Conservation (phyloP, 2,329 filamentous ascomycete genomes). For the Colletotrichum tropicale region DNA sequence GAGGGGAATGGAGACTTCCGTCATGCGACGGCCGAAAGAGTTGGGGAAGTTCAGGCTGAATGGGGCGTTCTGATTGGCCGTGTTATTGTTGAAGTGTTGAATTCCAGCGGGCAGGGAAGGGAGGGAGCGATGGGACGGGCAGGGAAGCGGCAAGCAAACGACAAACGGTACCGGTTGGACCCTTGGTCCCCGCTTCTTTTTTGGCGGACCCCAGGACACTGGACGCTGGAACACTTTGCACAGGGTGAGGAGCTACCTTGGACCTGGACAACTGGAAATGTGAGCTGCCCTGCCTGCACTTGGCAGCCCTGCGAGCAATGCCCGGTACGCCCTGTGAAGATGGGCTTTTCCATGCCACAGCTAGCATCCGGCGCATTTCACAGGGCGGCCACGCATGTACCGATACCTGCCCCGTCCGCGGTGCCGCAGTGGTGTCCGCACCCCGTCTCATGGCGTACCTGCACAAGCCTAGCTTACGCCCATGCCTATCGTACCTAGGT, state of each 20-base stretch:
- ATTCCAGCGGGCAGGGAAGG: constrained; percentile 19
- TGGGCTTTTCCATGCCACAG: neutral
- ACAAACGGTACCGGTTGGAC: constrained; percentile 6
- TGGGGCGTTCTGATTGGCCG: neutral
- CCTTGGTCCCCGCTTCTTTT: constrained; percentile 12
- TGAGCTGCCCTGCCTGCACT: neutral
- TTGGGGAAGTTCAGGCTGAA: constrained; percentile 30
- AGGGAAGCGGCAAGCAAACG: constrained; percentile 7
- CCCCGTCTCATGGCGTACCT: constrained; percentile 1
- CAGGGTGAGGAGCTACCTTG: neutral
- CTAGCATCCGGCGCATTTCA: neutral
- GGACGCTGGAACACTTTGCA: neutral
- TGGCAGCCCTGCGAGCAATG: neutral
- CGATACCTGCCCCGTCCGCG: neutral
- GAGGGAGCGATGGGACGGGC: constrained; percentile 11
- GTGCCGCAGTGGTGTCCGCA: neutral
- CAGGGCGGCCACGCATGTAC: neutral
- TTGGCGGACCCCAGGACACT: neutral
- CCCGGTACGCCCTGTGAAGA: neutral
- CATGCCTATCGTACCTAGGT: neutral
- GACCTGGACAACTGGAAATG: neutral
- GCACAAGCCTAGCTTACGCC: neutral
- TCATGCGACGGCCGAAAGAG: constrained; percentile 27
- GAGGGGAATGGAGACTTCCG: constrained; percentile 14
- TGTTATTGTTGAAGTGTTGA: constrained; percentile 32